These are phyloP conservation scores for Hyphodiscus sp. DNA, from an alignment of 2,329 filamentous ascomycete genomes.

Conservation along the genomic window DNA sequence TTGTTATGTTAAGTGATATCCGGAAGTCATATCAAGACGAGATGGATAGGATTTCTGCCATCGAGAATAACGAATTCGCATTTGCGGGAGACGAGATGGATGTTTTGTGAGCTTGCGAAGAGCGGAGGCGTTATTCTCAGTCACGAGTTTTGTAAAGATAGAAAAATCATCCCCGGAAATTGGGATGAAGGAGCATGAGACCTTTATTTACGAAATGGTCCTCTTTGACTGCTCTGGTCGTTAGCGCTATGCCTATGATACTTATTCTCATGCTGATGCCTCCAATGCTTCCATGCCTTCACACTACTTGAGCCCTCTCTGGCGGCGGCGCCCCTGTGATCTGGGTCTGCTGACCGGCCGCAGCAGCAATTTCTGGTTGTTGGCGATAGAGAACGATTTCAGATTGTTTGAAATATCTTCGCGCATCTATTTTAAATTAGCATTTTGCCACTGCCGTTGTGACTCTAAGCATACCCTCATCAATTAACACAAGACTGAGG, in stretches of 20 bases:
- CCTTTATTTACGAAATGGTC: not conserved
- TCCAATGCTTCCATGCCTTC: not conserved
- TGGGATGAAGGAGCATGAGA: not conserved
- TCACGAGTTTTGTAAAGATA: not conserved
- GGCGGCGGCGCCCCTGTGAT: slow-evolving; percentile 29
- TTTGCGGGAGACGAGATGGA: slow-evolving; percentile 48
- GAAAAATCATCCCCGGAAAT: not conserved
- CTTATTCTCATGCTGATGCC: slow-evolving; percentile 8
- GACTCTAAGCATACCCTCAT: slow-evolving; percentile 59
- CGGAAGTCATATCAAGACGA: slow-evolving; percentile 85
- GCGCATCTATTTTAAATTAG: slow-evolving; percentile 59
- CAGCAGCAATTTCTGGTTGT: slow-evolving; percentile 47
- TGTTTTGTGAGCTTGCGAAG: slow-evolving; percentile 25
- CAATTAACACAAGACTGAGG: slow-evolving; percentile 88
- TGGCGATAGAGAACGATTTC: slow-evolving; percentile 97
- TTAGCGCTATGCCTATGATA: slow-evolving; percentile 18
- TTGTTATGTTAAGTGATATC: slow-evolving; percentile 81
- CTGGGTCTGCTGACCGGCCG: slow-evolving; percentile 29
- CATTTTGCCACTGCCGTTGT: not conserved
- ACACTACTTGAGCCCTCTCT: slow-evolving; percentile 18
- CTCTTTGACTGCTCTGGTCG: not conserved
- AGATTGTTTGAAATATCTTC: slow-evolving; percentile 97
- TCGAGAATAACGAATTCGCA: slow-evolving; percentile 84
- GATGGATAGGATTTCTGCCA: slow-evolving; percentile 79
- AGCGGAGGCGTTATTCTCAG: not conserved